These are phyloP conservation scores for Hemileccinum rubropunctum DNA, from an alignment of 768 basidiomycete species.

Conservation along the genomic window DNA sequence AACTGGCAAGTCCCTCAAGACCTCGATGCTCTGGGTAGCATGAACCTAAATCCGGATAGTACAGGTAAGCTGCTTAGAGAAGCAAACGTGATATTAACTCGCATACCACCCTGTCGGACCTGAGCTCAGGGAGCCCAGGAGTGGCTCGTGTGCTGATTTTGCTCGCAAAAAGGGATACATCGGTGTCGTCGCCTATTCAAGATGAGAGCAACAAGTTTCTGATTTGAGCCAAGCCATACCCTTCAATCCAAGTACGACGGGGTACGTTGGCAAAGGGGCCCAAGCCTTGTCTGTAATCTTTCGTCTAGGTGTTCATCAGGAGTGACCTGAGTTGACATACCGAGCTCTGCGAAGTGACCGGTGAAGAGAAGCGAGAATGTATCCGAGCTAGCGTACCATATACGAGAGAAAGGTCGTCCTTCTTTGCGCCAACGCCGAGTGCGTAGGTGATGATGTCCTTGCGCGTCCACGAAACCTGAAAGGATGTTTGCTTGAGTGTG, in stretches of 20 bases:
- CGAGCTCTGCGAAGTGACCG: conserved; percentile 42
- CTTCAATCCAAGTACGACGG: conserved; percentile 75
- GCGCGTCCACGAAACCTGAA: conserved; percentile 79
- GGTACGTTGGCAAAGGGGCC: conserved; percentile 80
- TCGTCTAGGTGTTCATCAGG: background rate
- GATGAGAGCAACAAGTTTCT: background rate
- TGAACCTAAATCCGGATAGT: conserved; percentile 53
- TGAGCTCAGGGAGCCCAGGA: conserved; percentile 68
- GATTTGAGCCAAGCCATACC: conserved; percentile 32
- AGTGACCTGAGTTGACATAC: conserved; percentile 33
- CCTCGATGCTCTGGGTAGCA: conserved; percentile 74
- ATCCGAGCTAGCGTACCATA: conserved; percentile 51
- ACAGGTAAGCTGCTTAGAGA: background rate
- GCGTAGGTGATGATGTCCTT: conserved; percentile 80
- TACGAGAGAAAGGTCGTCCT: conserved; percentile 62
- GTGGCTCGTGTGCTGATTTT: conserved; percentile 37
- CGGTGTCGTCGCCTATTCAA: conserved; percentile 49
- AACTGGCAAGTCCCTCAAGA: conserved; percentile 72
- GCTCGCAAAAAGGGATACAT: conserved; percentile 66
- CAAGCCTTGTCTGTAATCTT: conserved; percentile 55
- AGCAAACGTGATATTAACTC: background rate
- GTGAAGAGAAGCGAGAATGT: background rate
- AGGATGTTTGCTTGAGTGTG: background rate
- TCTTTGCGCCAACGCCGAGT: conserved; percentile 78
- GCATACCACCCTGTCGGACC: conserved; percentile 68